Evolutionary conservation across 2,329 filamentous ascomycete species (phyloP), one percentile per base, ranked within the genome.

Genomic region (Diaporthe ilicicola): DNA sequence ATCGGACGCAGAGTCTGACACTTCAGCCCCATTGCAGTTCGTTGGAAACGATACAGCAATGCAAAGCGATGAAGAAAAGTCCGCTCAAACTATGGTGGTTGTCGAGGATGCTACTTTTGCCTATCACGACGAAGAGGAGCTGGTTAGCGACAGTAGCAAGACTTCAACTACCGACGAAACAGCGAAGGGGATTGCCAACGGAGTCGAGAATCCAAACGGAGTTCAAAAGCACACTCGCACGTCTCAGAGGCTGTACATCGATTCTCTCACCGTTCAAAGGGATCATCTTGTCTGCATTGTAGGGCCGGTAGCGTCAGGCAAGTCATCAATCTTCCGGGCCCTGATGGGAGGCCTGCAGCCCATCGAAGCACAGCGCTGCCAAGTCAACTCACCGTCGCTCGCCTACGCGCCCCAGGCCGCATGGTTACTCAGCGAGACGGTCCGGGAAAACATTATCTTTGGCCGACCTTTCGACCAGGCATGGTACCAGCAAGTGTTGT

Each of bases 401-500:
- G 65, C 56, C 39, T 72, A 74, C 17, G 70, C 64, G 5, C 64
- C 72, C 15, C 65, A 68, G 53, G 22, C 65, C 12, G 53, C 65
- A 29, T 76, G 74, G 74, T 51, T 76, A 1, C 72, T 74, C n/a
- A 76, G 72, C 65, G 72, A 73, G 62, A 75, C 73, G 10, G 67
- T 76, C 12, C 65, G 74, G 68, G 87, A 92, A 37, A 92, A 92
- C 75, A 91, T 93, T 73, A 76, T 90, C 8, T 92, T 92, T 71
- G 90, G 90, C 6, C 88, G 87, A 19, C 81, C 82, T 1, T 84
- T 82, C 59, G 83, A 91, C 46, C 81, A 84, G 24, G 80, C 79
- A 12, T 91, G 90, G 89, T 92, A 92, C 76, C 83, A 90, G 64
- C 78, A 87, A 65, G 90, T 92, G 9, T 81, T 92, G 15, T 88